Percentiles rank a stretch among this genome's conserved stretches.
Evolutionary conservation across 352 stramenopile species (phyloP).

Genomic region (Phytopythium helicoides): DNA sequence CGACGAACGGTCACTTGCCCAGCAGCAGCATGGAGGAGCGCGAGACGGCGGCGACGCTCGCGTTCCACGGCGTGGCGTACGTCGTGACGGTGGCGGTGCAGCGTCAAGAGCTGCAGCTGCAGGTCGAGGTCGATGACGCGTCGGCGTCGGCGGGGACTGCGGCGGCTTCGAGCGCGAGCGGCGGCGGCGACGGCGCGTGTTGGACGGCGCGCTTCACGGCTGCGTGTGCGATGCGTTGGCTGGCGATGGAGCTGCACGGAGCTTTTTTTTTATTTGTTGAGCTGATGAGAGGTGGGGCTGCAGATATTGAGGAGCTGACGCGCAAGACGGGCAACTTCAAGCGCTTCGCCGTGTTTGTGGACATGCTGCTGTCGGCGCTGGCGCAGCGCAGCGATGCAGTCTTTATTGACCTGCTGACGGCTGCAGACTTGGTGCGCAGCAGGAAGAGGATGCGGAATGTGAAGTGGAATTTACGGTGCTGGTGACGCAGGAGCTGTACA

Average conservation of each 20-base stretch:
- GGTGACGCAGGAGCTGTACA: slow-evolving; percentile 71
- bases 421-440: slow-evolving; percentile 64
- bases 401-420: slow-evolving; percentile 91
- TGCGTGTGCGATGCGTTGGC: slow-evolving; percentile 25
- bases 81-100: slow-evolving; percentile 65
- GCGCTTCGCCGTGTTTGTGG: slow-evolving; percentile 89
- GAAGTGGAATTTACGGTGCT: too few species aligned
- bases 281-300: too few species aligned
- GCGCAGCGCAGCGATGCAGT: slow-evolving; percentile 72
- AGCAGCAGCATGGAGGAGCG: slow-evolving; percentile 44
- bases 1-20: not conserved
- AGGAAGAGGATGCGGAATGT: too few species aligned
- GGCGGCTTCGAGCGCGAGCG: not conserved
- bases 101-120: slow-evolving; percentile 57
- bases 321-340: slow-evolving; percentile 94
- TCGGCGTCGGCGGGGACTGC: not conserved
- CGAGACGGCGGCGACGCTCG: slow-evolving; percentile 56
- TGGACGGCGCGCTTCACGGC: slow-evolving; percentile 68
- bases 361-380: slow-evolving; percentile 90
- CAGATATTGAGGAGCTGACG: slow-evolving; percentile 91
- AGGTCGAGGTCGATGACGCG: slow-evolving; percentile 64
- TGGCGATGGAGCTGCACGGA: too few species aligned
- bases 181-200: slow-evolving; percentile 16
- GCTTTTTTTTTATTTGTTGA: too few species aligned
- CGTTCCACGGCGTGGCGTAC: slow-evolving; percentile 75